phyloP scores from a whole-genome alignment of 176 grass and related monocot genomes.

The Hyparrhenia diplandra region DNA sequence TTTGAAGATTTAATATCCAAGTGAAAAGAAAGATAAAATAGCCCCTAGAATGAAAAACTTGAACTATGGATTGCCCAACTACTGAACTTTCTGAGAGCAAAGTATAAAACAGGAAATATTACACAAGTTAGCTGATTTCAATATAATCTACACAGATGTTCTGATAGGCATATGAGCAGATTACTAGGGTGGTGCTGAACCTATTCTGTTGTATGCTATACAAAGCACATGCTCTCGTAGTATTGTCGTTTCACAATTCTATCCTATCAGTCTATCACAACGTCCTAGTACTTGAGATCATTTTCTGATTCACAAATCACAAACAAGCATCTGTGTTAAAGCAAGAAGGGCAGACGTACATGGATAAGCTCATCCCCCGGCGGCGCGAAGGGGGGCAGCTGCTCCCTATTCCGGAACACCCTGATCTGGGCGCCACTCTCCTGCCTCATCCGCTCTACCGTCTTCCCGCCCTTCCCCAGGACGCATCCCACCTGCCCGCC shows the following conservation, averaged over 20 bases:
- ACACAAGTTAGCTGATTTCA: background rate
- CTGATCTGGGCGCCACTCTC: constrained; percentile 74
- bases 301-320: constrained; percentile 2
- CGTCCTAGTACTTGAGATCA: background rate
- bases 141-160: background rate
- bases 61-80: constrained; percentile 4
- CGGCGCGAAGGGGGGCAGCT: constrained; percentile 47
- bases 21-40: constrained; percentile 14
- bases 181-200: background rate
- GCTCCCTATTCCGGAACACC: constrained; percentile 65
- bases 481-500: constrained; percentile 56
- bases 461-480: constrained; percentile 72
- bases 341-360: constrained; percentile 27
- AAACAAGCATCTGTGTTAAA: background rate
- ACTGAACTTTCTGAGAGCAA: background rate
- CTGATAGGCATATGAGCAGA: background rate
- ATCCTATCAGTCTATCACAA: background rate
- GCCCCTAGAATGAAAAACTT: constrained; percentile 3
- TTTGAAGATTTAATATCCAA: constrained; percentile 25
- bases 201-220: background rate
- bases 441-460: constrained; percentile 63
- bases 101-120: background rate
- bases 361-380: constrained; percentile 65
- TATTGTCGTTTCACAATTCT: background rate
- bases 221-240: background rate